A percentile compares a stretch with the other conserved stretches of the same genome.
phyloP scores from a whole-genome alignment of 1,284 basidiomycete genomes.

The Cryptococcus neoformans region DNA sequence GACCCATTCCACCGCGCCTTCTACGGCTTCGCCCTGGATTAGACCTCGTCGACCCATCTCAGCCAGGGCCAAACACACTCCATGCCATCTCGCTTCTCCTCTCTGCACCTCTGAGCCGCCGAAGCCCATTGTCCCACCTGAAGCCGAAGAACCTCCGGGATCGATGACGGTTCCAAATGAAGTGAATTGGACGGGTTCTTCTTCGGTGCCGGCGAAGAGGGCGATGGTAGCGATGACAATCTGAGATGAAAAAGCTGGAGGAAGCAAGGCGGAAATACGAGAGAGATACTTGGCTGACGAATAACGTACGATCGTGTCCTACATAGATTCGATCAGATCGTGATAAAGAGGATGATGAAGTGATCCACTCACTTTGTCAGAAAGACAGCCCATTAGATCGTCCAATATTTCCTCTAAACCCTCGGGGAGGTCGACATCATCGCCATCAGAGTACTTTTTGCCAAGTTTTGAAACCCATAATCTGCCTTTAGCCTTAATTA shows the following conservation, averaged over 20 bases:
- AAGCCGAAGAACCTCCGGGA: slow-evolving; percentile 59
- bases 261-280: slow-evolving; percentile 76
- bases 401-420: slow-evolving; percentile 74
- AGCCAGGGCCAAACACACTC: slow-evolving; percentile 86
- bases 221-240: slow-evolving; percentile 74
- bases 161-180: slow-evolving; percentile 39
- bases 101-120: slow-evolving; percentile 61
- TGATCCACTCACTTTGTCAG: slow-evolving; percentile 66
- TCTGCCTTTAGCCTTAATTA: slow-evolving; percentile 44
- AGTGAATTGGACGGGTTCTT: slow-evolving; percentile 41
- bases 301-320: slow-evolving; percentile 96
- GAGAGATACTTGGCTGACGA: slow-evolving; percentile 92
- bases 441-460: slow-evolving; percentile 26
- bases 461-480: slow-evolving; percentile 44
- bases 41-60: slow-evolving; percentile 84
- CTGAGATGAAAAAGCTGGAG: slow-evolving; percentile 69
- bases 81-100: slow-evolving; percentile 90
- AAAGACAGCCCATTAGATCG: slow-evolving; percentile 68
- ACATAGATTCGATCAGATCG: neutral
- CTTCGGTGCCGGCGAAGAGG: slow-evolving; percentile 56
- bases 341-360: neutral
- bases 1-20: slow-evolving; percentile 69
- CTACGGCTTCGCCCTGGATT: slow-evolving; percentile 59
- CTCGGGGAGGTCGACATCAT: slow-evolving; percentile 71
- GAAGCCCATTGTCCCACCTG: slow-evolving; percentile 55